Base-by-base conservation (phyloP, 169 alveolate species). In the Cryptosporidium tyzzeri region DNA sequence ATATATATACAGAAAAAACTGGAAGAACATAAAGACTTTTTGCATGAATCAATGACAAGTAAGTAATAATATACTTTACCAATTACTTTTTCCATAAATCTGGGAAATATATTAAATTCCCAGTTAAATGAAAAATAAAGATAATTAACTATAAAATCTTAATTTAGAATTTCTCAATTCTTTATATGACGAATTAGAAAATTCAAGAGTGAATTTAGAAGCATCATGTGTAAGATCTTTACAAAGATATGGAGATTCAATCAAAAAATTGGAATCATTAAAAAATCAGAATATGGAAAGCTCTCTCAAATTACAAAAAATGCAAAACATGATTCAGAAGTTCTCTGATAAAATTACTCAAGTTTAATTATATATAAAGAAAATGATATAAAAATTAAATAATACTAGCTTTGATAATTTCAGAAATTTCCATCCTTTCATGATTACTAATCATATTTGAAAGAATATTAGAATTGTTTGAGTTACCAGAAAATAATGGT, bases 41-140 rank as follows among this genome's bases (percentile, higher is more conserved):
- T 80, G 23, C 89, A 80, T 67, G 75, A 80, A 39, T 59, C 89
- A 35, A 80, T 80, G 89, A 80, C 89, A 37, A 80, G 89, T 80
- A 80, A 62, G 89, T 80, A n/a, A 69, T 39, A 16, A 39, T 7
- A 18, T 16, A 7, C n/a, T 35, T 1, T 4, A 39, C 18, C 7
- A 69, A 69, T 69, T 0, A 33, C 14, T 3, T 37, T 33, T 33
- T 68, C 33, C 18, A 2, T 50, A 68, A 10, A 4, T 2, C 7
- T 14, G 14, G 8, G 16, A 12, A 68, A 9, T 31, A 14, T 12
- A 33, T 3, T 33, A 3, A 31, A 68, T 68, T 68, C 23, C 29
- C 21, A 48, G 51, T 71, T 33, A 29, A 41, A 18, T 29, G 5
- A 37, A 35, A 14, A 58, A 16, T 0, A 29, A 26, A 65, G 9